A percentile compares a stretch with the other conserved stretches of the same genome.
These are phyloP conservation scores for Pseudogymnoascus sp. DNA, from an alignment of 2,329 filamentous ascomycete genomes.

Conservation along the genomic window DNA sequence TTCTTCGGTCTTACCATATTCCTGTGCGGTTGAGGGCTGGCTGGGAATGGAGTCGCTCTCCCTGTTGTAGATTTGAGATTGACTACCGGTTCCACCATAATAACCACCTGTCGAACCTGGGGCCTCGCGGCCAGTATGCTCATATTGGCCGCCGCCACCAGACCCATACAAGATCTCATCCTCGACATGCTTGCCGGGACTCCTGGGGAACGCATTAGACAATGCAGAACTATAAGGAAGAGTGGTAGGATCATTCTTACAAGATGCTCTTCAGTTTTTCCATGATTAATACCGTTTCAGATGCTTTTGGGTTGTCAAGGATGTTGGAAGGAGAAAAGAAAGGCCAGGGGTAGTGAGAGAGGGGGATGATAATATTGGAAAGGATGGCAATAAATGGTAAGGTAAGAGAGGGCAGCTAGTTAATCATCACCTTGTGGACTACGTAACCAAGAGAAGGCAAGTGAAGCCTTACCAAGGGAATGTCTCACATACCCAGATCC, in stretches of 20 bases:
- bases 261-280: constrained; percentile 29
- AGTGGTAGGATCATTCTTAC: constrained; percentile 16
- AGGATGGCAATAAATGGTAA: constrained; percentile 3
- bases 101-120: background rate
- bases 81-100: background rate
- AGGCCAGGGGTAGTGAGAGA: background rate
- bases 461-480: constrained; percentile 4
- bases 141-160: constrained; percentile 11
- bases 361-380: background rate
- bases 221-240: background rate
- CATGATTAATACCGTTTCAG: constrained; percentile 20
- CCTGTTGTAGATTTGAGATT: background rate
- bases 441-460: background rate
- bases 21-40: background rate
- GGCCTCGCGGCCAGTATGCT: constrained; percentile 8
- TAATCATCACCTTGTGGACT: constrained; percentile 1
- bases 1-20: background rate
- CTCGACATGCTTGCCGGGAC: constrained; percentile 20
- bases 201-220: constrained; percentile 13
- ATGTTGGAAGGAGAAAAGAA: background rate
- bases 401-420: constrained; percentile 4
- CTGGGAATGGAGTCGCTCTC: background rate
- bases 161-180: constrained; percentile 23
- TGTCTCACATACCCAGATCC: background rate
- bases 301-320: constrained; percentile 3